These are phyloP conservation scores for Paralagenidium karlingii DNA, from an alignment of 352 stramenopile genomes.

Conservation along the genomic window DNA sequence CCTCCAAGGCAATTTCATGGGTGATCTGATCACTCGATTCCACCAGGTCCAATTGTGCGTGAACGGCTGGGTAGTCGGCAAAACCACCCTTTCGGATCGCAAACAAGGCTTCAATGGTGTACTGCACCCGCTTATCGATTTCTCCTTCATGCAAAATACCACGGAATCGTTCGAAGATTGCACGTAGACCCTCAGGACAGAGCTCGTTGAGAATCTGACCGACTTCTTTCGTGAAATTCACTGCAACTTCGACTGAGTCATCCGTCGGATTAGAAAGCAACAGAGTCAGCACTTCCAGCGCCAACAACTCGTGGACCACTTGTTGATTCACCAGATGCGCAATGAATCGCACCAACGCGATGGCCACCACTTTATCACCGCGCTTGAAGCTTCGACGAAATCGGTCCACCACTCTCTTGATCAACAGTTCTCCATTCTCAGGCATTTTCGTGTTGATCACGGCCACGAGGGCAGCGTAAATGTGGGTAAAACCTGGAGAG, in stretches of 20 bases:
- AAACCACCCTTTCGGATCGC: constrained; percentile 94
- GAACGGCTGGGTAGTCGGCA: constrained; percentile 88
- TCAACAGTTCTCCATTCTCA: constrained; percentile 92
- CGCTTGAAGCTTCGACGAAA: constrained; percentile 95
- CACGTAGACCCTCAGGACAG: constrained; percentile 84
- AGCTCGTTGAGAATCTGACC: constrained; percentile 83
- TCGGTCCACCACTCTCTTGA: constrained; percentile 89
- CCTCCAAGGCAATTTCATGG: constrained; percentile 94
- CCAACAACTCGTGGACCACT: constrained; percentile 95
- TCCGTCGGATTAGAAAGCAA: constrained; percentile 96
- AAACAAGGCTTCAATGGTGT: constrained; percentile 97
- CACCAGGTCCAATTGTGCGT: constrained; percentile 95
- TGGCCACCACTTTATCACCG: constrained; percentile 93
- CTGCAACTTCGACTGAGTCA: constrained; percentile 96
- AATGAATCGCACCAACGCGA: constrained; percentile 94
- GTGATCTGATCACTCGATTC: constrained; percentile 98
- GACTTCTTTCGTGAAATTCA: constrained; percentile 96
- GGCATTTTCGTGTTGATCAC: constrained; percentile 99
- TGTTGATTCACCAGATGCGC: constrained; percentile 98
- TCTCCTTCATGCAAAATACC: constrained; percentile 95
- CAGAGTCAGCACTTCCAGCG: constrained; percentile 95
- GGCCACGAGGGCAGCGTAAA: constrained; percentile 94
- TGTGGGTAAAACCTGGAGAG: constrained; percentile 93
- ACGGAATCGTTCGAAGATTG: constrained; percentile 96
- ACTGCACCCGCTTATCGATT: constrained; percentile 97